Evolutionary conservation across 2,329 filamentous ascomycete genomes (phyloP).

Genomic region (Pseudogymnoascus sp.): DNA sequence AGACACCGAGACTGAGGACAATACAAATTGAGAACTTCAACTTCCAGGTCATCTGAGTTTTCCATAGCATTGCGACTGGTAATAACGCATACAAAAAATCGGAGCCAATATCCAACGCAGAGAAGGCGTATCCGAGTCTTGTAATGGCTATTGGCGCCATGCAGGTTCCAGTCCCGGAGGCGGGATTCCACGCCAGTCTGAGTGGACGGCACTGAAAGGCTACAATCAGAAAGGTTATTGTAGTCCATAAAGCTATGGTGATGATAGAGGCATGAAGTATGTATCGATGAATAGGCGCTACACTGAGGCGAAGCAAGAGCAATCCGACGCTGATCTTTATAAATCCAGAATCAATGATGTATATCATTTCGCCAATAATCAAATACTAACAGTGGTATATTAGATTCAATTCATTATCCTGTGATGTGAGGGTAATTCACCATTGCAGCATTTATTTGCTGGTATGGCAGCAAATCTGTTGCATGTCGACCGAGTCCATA

Average conservation of each 20-base stretch:
- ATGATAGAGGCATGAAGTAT: not conserved
- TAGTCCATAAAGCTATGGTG: not conserved
- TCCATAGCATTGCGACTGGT: slow-evolving; percentile 35
- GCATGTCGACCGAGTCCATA: slow-evolving; percentile 19
- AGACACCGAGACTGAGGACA: slow-evolving; percentile 17
- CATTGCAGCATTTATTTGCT: slow-evolving; percentile 14
- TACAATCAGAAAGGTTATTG: not conserved
- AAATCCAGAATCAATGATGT: not conserved
- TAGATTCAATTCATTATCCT: not conserved
- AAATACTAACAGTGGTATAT: not conserved
- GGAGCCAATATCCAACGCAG: slow-evolving; percentile 35
- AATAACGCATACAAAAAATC: slow-evolving; percentile 40
- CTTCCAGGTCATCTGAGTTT: slow-evolving; percentile 32
- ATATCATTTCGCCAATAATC: slow-evolving; percentile 1
- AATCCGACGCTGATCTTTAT: not conserved
- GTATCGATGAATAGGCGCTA: not conserved
- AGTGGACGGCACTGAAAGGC: not conserved
- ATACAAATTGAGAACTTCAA: slow-evolving; percentile 30
- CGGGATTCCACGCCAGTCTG: not conserved
- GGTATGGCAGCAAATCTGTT: not conserved
- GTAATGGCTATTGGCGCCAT: not conserved
- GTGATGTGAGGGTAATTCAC: not conserved
- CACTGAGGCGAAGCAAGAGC: not conserved
- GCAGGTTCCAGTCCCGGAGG: not conserved
- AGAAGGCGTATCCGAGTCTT: slow-evolving; percentile 28